phyloP scores from a whole-genome alignment of 2,329 filamentous ascomycete genomes.

The Fusarium domesticum region DNA sequence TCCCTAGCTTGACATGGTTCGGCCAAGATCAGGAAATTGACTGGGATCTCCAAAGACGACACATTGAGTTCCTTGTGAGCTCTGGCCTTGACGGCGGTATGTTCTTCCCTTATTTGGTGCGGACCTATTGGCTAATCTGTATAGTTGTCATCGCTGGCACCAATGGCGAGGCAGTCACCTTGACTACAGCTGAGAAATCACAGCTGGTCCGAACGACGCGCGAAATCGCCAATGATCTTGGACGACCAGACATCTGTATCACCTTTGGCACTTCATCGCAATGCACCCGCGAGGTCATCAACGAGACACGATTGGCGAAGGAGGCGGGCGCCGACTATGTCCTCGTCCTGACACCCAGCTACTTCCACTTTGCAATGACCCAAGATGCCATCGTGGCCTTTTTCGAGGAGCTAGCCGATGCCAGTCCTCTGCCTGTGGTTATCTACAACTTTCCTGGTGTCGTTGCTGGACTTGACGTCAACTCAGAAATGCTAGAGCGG shows the following conservation, averaged over 20 bases:
- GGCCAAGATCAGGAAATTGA: constrained; percentile 52
- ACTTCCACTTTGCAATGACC: constrained; percentile 62
- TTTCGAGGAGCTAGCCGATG: constrained; percentile 54
- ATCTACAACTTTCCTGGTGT: constrained; percentile 69
- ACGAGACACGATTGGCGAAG: constrained; percentile 60
- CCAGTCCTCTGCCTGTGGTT: constrained; percentile 54
- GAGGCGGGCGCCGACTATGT: constrained; percentile 60
- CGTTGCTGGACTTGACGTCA: constrained; percentile 65
- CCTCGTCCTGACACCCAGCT: constrained; percentile 60
- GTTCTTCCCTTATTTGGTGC: background rate
- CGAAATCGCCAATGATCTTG: constrained; percentile 54
- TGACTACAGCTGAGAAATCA: constrained; percentile 61
- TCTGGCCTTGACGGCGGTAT: constrained; percentile 51
- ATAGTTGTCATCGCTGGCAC: constrained; percentile 66
- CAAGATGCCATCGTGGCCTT: constrained; percentile 58
- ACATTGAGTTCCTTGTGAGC: constrained; percentile 51
- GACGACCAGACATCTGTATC: constrained; percentile 56
- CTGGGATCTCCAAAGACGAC: constrained; percentile 52
- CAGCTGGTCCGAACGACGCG: constrained; percentile 60
- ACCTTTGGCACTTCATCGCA: constrained; percentile 66
- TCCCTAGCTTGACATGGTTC: constrained; percentile 57
- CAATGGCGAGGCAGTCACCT: constrained; percentile 71
- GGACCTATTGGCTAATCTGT: constrained; percentile 8
- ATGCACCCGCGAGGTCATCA: constrained; percentile 63
- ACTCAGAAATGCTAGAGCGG: constrained; percentile 55